phyloP scores from a whole-genome alignment of 2,329 filamentous ascomycete genomes.

The Fusarium foetens region DNA sequence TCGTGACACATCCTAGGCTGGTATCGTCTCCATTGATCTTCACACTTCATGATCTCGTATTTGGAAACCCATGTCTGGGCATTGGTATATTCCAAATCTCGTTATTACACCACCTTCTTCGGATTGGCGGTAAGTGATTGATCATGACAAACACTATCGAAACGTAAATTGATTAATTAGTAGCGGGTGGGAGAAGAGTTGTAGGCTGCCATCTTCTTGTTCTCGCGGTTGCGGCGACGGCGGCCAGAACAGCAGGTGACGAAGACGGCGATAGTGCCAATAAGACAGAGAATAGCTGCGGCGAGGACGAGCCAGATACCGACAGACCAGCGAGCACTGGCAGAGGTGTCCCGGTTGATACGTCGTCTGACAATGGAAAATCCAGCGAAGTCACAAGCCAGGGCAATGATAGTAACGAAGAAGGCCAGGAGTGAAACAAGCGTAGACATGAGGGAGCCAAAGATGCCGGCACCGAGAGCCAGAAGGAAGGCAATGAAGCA shows the following conservation, averaged over 20 bases:
- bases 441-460: conserved; percentile 64
- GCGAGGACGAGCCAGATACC: conserved; percentile 70
- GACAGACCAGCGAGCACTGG: conserved; percentile 60
- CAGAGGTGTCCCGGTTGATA: conserved; percentile 59
- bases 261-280: conserved; percentile 67
- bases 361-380: conserved; percentile 65
- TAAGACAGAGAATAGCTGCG: conserved; percentile 63
- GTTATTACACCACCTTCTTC: conserved; percentile 18
- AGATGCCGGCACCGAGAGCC: conserved; percentile 60
- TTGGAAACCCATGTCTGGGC: conserved; percentile 5
- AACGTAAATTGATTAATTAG: neutral
- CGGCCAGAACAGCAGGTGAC: conserved; percentile 69
- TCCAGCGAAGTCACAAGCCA: conserved; percentile 66
- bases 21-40: conserved; percentile 17
- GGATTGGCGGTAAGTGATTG: neutral
- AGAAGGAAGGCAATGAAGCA: conserved; percentile 69
- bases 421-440: conserved; percentile 62
- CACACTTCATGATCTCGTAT: conserved; percentile 31
- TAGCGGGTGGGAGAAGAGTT: conserved; percentile 33
- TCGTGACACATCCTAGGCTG: neutral
- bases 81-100: conserved; percentile 17
- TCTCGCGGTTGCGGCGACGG: conserved; percentile 46
- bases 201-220: conserved; percentile 45
- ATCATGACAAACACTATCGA: neutral
- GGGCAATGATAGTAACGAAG: conserved; percentile 60